A percentile compares a stretch with the other conserved stretches of the same genome.
Conservation (phyloP, 2,329 filamentous ascomycete species). For the Cercospora sp. region DNA sequence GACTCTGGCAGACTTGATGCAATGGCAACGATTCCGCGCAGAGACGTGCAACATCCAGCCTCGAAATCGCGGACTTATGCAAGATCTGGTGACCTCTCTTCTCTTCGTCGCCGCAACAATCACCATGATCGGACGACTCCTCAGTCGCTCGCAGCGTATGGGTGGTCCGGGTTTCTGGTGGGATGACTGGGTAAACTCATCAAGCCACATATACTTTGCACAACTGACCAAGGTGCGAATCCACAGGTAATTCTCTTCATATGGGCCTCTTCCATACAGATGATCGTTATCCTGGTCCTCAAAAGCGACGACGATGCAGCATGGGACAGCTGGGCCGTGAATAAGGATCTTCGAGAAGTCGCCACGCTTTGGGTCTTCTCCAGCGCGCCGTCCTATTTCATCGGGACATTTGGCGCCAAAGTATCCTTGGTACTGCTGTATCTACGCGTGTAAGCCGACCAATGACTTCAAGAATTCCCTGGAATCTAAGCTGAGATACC, state of each 20-base stretch:
- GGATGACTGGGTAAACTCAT: not conserved
- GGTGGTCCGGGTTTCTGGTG: not conserved
- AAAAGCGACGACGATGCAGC: not conserved
- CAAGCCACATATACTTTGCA: not conserved
- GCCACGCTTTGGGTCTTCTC: not conserved
- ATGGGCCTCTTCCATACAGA: not conserved
- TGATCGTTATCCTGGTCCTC: not conserved
- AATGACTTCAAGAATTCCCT: not conserved
- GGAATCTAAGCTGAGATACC: not conserved
- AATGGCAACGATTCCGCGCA: not conserved
- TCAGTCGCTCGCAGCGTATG: not conserved
- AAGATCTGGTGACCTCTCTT: constrained; percentile 2
- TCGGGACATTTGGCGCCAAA: not conserved
- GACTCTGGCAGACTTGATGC: not conserved
- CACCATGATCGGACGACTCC: not conserved
- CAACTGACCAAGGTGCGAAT: not conserved
- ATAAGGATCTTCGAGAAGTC: not conserved
- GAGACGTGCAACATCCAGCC: constrained; percentile 3
- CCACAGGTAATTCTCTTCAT: not conserved
- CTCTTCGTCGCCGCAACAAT: not conserved
- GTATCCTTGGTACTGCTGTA: not conserved
- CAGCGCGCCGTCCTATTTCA: not conserved
- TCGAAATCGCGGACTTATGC: not conserved
- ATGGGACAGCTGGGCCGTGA: not conserved
- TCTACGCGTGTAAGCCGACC: not conserved